Conservation (phyloP, 202 grass and related monocot genomes). For the Alloteropsis angusta region DNA sequence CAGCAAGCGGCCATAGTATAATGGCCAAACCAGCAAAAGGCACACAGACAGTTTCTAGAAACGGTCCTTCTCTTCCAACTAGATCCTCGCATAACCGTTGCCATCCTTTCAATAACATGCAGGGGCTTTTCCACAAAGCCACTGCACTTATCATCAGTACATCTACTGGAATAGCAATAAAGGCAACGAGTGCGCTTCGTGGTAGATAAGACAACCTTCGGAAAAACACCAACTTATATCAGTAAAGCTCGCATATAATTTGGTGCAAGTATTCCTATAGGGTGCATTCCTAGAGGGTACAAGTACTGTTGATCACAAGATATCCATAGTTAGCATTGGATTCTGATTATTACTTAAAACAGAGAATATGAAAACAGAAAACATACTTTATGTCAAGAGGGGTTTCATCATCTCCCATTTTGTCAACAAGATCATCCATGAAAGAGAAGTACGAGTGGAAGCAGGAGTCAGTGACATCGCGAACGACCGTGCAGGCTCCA, state of each 20-base stretch:
- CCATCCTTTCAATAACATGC: slow-evolving; percentile 86
- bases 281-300: neutral
- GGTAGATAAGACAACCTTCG: slow-evolving; percentile 63
- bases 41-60: slow-evolving; percentile 76
- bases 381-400: slow-evolving; percentile 76
- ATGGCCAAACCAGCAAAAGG: slow-evolving; percentile 81
- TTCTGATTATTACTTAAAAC: slow-evolving; percentile 1
- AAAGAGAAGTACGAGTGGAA: slow-evolving; percentile 91
- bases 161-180: slow-evolving; percentile 55
- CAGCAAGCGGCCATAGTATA: slow-evolving; percentile 74
- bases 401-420: slow-evolving; percentile 45
- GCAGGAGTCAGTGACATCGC: slow-evolving; percentile 75
- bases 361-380: neutral
- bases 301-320: neutral
- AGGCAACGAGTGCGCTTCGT: slow-evolving; percentile 32
- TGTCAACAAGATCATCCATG: slow-evolving; percentile 72
- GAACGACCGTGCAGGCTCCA: slow-evolving; percentile 61
- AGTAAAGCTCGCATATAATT: neutral
- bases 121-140: slow-evolving; percentile 82
- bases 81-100: slow-evolving; percentile 73
- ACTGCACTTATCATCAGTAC: slow-evolving; percentile 61
- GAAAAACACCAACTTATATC: neutral
- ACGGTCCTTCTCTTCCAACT: slow-evolving; percentile 83
- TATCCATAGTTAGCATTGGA: neutral
- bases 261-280: neutral